Base-by-base conservation (phyloP, 306 rosid species). In the Fagus crenata region DNA sequence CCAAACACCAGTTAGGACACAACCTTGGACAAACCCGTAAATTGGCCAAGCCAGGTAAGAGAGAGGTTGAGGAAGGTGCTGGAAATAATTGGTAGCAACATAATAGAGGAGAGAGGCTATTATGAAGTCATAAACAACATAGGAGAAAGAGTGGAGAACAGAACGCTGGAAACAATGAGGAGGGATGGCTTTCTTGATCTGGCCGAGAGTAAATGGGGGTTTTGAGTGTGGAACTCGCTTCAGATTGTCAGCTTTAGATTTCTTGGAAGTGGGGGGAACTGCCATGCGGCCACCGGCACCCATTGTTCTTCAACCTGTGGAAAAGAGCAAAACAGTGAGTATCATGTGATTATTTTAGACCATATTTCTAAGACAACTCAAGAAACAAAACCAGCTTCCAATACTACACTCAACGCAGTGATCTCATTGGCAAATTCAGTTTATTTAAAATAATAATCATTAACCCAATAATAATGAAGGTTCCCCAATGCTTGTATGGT, bases 251-350 rank as follows among this genome's bases (percentile, higher is more conserved):
- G 67, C 22, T 73, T 79, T 87, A 7, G 91, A 40, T 65, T 87
- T 89, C 86, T 87, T 77, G 69, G 11, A 35, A 51, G 82, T 14
- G 4, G 87, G 90, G 75, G 90, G 93, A 77, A 80, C 87, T 49
- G 89, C 73, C 86, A 95, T 80, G 71, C 93, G 89, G 82, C 98
- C 98, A 71, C 98, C 97, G 17, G 95, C 98, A 78, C 97, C 98
- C 97, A 94, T 92, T 80, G 76, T 80, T 86, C 76, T 73, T 18
- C 78, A 77, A 80, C 84, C 92, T 89, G 91, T 46, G 59, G 43
- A 80, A 49, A 77, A 67, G 41, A 42, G 13, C 6, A 54, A 35
- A 81, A 49, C 31, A 2, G 60, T 76, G 53, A 69, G 56, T 42
- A 80, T 58, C 32, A 22, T 33, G 42, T 61, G n/a, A 13, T 28